Evolutionary conservation across 2,329 filamentous ascomycete genomes (phyloP).

Genomic region (Epichloe coenophiala): DNA sequence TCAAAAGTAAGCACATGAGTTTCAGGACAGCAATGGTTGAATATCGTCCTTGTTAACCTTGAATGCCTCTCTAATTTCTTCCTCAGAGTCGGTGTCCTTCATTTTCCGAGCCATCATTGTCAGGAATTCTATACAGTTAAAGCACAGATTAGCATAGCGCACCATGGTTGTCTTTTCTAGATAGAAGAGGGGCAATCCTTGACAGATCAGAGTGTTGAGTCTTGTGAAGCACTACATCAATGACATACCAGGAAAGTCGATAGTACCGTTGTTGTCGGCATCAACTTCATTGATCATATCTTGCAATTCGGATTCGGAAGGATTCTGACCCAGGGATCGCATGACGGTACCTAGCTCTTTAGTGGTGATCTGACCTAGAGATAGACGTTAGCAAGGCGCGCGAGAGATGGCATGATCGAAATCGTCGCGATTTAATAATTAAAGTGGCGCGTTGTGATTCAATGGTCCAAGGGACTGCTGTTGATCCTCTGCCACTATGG

Average conservation of each 20-base stretch:
- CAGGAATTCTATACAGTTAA: slow-evolving; percentile 52
- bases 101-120: slow-evolving; percentile 94
- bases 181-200: background rate
- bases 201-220: background rate
- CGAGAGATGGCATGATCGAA: background rate
- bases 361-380: slow-evolving; percentile 73
- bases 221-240: background rate
- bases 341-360: slow-evolving; percentile 85
- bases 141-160: background rate
- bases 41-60: slow-evolving; percentile 39
- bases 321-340: slow-evolving; percentile 82
- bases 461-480: background rate
- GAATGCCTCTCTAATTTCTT: slow-evolving; percentile 82
- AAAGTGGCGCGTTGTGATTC: background rate
- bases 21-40: background rate
- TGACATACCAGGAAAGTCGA: slow-evolving; percentile 71
- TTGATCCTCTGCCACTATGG: background rate
- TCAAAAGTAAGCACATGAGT: background rate
- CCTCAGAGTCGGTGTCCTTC: slow-evolving; percentile 86
- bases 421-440: background rate
- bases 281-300: slow-evolving; percentile 94
- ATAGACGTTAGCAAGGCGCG: background rate
- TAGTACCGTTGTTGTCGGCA: slow-evolving; percentile 84
- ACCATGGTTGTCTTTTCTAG: background rate
- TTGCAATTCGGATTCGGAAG: slow-evolving; percentile 78